Conservation (phyloP, 257 asterid genomes). For the Parsonsia alboflavescens region DNA sequence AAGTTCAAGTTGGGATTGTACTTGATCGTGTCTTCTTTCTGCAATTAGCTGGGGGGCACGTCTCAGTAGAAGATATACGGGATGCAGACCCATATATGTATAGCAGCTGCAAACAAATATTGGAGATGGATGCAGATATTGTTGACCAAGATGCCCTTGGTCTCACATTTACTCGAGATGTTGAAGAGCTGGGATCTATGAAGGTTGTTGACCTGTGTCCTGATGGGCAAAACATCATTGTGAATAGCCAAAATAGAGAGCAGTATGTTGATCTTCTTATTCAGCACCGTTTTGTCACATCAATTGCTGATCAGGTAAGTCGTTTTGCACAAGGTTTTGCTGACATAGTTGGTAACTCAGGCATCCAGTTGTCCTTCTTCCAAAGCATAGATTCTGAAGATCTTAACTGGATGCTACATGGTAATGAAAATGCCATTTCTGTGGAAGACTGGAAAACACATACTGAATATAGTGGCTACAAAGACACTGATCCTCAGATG, state of each 20-base stretch:
- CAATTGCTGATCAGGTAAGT: slow-evolving; percentile 59
- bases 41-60: slow-evolving; percentile 60
- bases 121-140: slow-evolving; percentile 81
- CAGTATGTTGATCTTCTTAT: slow-evolving; percentile 70
- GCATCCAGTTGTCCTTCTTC: slow-evolving; percentile 56
- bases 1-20: slow-evolving; percentile 83
- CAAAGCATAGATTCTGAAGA: slow-evolving; percentile 66
- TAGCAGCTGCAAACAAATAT: slow-evolving; percentile 83
- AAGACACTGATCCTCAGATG: slow-evolving; percentile 71
- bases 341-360: slow-evolving; percentile 41
- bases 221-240: slow-evolving; percentile 53
- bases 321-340: slow-evolving; percentile 72
- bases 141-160: slow-evolving; percentile 86
- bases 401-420: slow-evolving; percentile 76
- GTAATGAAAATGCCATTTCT: slow-evolving; percentile 72
- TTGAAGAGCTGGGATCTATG: slow-evolving; percentile 78
- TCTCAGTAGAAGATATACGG: slow-evolving; percentile 71
- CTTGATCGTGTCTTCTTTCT: slow-evolving; percentile 76
- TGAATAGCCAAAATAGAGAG: slow-evolving; percentile 72
- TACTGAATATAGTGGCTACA: slow-evolving; percentile 73
- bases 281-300: slow-evolving; percentile 59
- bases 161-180: slow-evolving; percentile 73
- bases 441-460: slow-evolving; percentile 94
- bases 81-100: slow-evolving; percentile 86
- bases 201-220: slow-evolving; percentile 71